Evolutionary conservation across 768 basidiomycete genomes (phyloP).

Genomic region (Austroboletus eburneus): DNA sequence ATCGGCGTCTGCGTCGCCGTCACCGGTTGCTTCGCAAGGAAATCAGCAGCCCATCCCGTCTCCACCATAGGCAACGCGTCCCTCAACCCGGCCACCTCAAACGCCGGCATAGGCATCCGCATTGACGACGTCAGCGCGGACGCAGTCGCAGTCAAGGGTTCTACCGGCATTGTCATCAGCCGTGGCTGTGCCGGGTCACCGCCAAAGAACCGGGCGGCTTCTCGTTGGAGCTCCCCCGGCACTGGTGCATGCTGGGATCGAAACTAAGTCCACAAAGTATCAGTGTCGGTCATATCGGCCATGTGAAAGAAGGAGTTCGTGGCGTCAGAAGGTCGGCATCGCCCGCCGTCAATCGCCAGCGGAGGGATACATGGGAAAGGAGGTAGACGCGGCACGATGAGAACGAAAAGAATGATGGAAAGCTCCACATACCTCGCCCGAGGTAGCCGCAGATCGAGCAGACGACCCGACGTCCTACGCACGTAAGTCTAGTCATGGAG

Average conservation of each 20-base stretch:
- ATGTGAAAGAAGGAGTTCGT: too few species aligned
- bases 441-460: too few species aligned
- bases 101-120: conserved; percentile 34
- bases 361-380: too few species aligned
- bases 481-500: too few species aligned
- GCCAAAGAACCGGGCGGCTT: conserved; percentile 69
- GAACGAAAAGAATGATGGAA: conserved; percentile 1
- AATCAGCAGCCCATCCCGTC: conserved; percentile 58
- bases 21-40: conserved; percentile 36
- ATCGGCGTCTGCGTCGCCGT: not conserved
- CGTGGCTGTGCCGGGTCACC: not conserved
- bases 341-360: too few species aligned
- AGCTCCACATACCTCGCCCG: conserved; percentile 49
- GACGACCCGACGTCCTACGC: conserved; percentile 61
- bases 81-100: conserved; percentile 50
- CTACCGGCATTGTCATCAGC: too few species aligned
- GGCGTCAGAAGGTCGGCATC: too few species aligned
- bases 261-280: conserved; percentile 43
- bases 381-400: not conserved
- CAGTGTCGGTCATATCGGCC: too few species aligned
- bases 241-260: conserved; percentile 46
- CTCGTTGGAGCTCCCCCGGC: conserved; percentile 46
- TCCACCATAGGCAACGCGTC: conserved; percentile 17
- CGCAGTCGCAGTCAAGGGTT: too few species aligned
- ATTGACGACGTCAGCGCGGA: conserved; percentile 1